Base-by-base conservation (phyloP, 2,329 filamentous ascomycete genomes). In the Aschersonia sp. region DNA sequence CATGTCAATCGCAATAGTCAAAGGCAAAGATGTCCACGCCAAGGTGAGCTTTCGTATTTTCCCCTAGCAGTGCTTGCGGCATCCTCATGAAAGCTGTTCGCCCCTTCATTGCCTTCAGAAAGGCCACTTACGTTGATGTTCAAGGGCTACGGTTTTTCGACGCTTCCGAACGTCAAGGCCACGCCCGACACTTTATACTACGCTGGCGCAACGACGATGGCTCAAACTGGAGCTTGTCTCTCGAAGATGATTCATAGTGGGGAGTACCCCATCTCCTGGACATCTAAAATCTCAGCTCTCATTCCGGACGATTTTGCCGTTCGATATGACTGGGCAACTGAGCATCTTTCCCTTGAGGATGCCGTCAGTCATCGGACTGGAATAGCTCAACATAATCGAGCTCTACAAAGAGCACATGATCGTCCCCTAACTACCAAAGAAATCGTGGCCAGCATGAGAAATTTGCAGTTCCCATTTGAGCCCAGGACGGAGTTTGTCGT, bases 161-260 rank as follows among this genome's bases (percentile, higher is more conserved):
- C 56, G 0, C 42, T 61, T 8, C 60, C 51, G 50, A 69, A 67
- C 63, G 65, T 31, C 62, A 66, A 51, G 58, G 69, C 51, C 51
- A 67, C 53, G 56, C 63, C 45, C 48, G 61, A 71, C 32, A 78
- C 74, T 0, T 61, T 80, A 2, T 79, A 73, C 60, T 74, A 72
- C 49, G 66, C 65, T 3, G 77, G 69, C 2, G 77, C 73, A 43
- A 76, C 69, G 2, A 77, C 74, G 29, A 81, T 80, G 56, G 71
- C 73, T 4, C 68, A 75, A 46, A 72, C 69, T 0, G 68, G 71
- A 1, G 73, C 73, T 1, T 63, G 66, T 0, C 57, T 81, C 4
- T 57, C 77, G 2, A 67, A 72, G 1, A 56, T 76, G 5, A 66
- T 79, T 9, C 62, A 76, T 8, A 65, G 67, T n/a, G 12, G 12